Percentiles rank a stretch among this genome's conserved stretches.
phyloP scores from a whole-genome alignment of 2,329 filamentous ascomycete species.

The Monosporascus sp. region DNA sequence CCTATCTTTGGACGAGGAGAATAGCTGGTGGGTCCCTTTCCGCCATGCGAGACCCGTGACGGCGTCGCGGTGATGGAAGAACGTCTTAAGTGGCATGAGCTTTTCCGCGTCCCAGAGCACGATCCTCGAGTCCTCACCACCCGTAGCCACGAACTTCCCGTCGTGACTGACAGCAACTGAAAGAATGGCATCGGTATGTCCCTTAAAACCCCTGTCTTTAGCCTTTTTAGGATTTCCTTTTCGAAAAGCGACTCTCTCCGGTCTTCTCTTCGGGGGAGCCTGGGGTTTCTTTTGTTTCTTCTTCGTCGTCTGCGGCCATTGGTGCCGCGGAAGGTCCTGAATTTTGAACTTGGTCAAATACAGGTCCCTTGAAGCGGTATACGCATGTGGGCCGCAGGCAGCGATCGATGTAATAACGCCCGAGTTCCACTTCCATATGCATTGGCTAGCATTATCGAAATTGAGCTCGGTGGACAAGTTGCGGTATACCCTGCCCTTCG shows the following conservation, averaged over 20 bases:
- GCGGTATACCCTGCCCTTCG: slow-evolving; percentile 84
- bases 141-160: slow-evolving; percentile 86
- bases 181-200: slow-evolving; percentile 76
- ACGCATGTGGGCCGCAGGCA: slow-evolving; percentile 71
- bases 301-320: slow-evolving; percentile 53
- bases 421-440: slow-evolving; percentile 73
- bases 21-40: slow-evolving; percentile 83
- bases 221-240: slow-evolving; percentile 57
- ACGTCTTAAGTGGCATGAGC: slow-evolving; percentile 73
- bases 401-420: slow-evolving; percentile 75
- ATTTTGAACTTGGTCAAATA: slow-evolving; percentile 86
- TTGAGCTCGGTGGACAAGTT: slow-evolving; percentile 69
- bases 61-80: slow-evolving; percentile 86
- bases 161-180: slow-evolving; percentile 82
- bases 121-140: slow-evolving; percentile 75
- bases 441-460: slow-evolving; percentile 61
- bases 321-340: slow-evolving; percentile 56
- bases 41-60: slow-evolving; percentile 83
- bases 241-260: slow-evolving; percentile 56
- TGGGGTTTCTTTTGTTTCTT: slow-evolving; percentile 53
- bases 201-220: slow-evolving; percentile 61
- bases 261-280: slow-evolving; percentile 55
- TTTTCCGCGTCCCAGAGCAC: slow-evolving; percentile 83
- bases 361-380: slow-evolving; percentile 83
- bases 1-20: slow-evolving; percentile 83